These are phyloP conservation scores for Fusarium chlamydosporum DNA, from an alignment of 2,329 filamentous ascomycete species.

Conservation along the genomic window DNA sequence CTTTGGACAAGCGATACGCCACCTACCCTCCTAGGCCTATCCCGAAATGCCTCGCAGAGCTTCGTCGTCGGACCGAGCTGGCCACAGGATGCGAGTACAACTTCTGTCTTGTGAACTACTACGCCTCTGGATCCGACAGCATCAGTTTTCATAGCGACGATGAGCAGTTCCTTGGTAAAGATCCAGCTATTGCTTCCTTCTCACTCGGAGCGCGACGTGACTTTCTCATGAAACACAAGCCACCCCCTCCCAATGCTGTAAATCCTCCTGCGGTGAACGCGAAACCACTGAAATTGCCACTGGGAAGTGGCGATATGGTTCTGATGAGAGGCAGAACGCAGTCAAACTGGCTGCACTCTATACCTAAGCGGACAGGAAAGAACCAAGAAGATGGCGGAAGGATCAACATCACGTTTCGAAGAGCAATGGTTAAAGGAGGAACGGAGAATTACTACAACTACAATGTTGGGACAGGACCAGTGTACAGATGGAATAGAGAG, in stretches of 20 bases:
- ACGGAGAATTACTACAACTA: constrained; percentile 90
- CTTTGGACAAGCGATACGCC: constrained; percentile 67
- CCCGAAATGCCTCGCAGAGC: constrained; percentile 75
- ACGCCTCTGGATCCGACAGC: constrained; percentile 80
- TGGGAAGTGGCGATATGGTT: constrained; percentile 82
- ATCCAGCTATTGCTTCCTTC: constrained; percentile 81
- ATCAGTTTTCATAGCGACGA: constrained; percentile 87
- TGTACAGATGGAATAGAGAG: constrained; percentile 76
- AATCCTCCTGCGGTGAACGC: constrained; percentile 45
- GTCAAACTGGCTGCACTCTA: constrained; percentile 80
- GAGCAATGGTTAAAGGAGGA: constrained; percentile 77
- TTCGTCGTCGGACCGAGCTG: constrained; percentile 74
- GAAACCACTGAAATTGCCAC: constrained; percentile 64
- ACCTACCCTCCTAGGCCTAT: constrained; percentile 76
- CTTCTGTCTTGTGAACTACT: constrained; percentile 87
- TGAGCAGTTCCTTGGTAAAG: constrained; percentile 78
- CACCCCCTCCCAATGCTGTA: constrained; percentile 58
- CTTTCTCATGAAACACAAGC: constrained; percentile 85
- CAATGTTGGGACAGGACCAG: constrained; percentile 78
- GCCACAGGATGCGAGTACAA: constrained; percentile 79
- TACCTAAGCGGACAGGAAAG: constrained; percentile 79
- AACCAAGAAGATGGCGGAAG: constrained; percentile 73
- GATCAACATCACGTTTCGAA: constrained; percentile 84
- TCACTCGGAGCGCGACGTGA: constrained; percentile 79
- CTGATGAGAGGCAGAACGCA: constrained; percentile 84